These are phyloP conservation scores for Rugonectria rugulosa DNA, from an alignment of 2,329 filamentous ascomycete genomes.

Conservation along the genomic window DNA sequence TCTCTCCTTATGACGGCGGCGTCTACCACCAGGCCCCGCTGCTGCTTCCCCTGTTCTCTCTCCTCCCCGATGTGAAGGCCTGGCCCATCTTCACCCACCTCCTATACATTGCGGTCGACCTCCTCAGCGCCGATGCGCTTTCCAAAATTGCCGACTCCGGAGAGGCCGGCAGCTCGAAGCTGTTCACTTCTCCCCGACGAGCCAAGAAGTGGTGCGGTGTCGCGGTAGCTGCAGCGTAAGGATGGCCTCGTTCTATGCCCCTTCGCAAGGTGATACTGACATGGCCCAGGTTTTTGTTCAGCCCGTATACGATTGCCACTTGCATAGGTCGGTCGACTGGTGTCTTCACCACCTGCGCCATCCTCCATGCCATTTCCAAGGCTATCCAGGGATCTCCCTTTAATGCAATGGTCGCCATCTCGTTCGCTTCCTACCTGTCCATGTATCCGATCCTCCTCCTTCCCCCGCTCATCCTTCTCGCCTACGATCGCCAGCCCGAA, in stretches of 20 bases:
- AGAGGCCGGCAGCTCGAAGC: conserved; percentile 75
- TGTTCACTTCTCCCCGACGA: conserved; percentile 81
- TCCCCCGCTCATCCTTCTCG: conserved; percentile 80
- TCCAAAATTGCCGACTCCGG: conserved; percentile 82
- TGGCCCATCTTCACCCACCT: conserved; percentile 79
- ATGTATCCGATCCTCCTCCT: conserved; percentile 91
- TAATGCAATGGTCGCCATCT: conserved; percentile 82
- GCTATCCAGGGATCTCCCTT: conserved; percentile 77
- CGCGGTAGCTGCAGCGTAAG: conserved; percentile 80
- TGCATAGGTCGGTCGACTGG: conserved; percentile 90
- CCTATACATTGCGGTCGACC: conserved; percentile 81
- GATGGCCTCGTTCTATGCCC: conserved; percentile 2
- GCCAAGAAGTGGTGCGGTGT: conserved; percentile 77
- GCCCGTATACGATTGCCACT: conserved; percentile 90
- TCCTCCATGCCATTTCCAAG: conserved; percentile 82
- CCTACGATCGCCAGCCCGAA: conserved; percentile 70
- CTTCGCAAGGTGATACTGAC: conserved; percentile 22
- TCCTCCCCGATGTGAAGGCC: conserved; percentile 74
- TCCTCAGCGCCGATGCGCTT: conserved; percentile 83
- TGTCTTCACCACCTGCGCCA: conserved; percentile 87
- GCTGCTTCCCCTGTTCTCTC: conserved; percentile 87
- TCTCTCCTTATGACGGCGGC: conserved; percentile 96
- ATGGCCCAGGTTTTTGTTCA: conserved; percentile 81
- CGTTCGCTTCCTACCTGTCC: conserved; percentile 88
- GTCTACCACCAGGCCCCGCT: conserved; percentile 84